Percentiles rank a stretch among this genome's conserved stretches.
Conservation (phyloP, 768 basidiomycete species). For the Phlebiopsis gigantea region DNA sequence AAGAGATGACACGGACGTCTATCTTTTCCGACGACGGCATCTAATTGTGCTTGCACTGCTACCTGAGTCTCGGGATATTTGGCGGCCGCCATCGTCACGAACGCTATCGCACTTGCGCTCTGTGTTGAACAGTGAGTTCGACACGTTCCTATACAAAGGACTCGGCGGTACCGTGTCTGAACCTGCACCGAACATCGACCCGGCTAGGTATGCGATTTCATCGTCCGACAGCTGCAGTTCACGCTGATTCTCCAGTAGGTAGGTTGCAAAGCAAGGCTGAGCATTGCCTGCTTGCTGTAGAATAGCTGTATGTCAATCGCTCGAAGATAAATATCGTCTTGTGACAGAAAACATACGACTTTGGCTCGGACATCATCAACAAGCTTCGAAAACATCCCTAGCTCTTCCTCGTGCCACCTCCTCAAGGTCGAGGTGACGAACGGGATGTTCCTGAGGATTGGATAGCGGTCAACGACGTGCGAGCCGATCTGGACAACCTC, state of each 20-base stretch:
- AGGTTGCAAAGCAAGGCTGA: conserved; percentile 30
- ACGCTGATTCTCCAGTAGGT: conserved; percentile 31
- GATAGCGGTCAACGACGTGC: conserved; percentile 30
- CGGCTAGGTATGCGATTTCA: conserved; percentile 35
- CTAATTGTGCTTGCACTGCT: conserved; percentile 32
- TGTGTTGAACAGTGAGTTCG: neutral
- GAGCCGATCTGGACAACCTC: conserved; percentile 25
- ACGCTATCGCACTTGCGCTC: conserved; percentile 19
- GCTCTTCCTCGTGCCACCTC: conserved; percentile 42
- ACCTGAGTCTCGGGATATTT: conserved; percentile 29
- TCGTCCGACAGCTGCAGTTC: conserved; percentile 27
- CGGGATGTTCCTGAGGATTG: conserved; percentile 40
- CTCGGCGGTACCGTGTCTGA: conserved; percentile 30
- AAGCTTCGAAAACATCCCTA: conserved; percentile 28
- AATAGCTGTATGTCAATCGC: neutral
- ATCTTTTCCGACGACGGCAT: conserved; percentile 31
- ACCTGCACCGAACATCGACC: conserved; percentile 39
- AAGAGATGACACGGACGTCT: conserved; percentile 21
- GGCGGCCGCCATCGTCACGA: conserved; percentile 35
- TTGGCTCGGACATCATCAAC: conserved; percentile 24
- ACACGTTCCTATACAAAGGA: neutral
- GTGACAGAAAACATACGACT: conserved; percentile 22
- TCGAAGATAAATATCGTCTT: neutral
- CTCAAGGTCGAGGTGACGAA: conserved; percentile 54
- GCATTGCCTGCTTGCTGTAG: conserved; percentile 23